These are phyloP conservation scores for Paramyrothecium sp. DNA, from an alignment of 2,329 filamentous ascomycete genomes.

Conservation along the genomic window DNA sequence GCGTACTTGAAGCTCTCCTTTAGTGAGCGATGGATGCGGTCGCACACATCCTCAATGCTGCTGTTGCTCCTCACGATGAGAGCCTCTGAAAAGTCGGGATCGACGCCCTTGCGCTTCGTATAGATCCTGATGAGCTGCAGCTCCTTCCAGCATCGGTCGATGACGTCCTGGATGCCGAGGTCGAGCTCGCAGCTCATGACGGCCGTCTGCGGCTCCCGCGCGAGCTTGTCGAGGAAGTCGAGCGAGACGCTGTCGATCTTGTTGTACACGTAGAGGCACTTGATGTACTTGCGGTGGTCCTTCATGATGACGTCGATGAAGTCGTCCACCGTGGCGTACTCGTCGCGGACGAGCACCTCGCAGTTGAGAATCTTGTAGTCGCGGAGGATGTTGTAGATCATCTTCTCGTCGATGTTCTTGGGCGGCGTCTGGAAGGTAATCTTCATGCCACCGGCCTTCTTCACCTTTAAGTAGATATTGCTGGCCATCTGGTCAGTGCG, in stretches of 20 bases:
- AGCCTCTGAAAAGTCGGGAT: conserved; percentile 87
- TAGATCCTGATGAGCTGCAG: conserved; percentile 87
- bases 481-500: conserved; percentile 38
- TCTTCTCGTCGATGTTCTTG: conserved; percentile 92
- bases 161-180: conserved; percentile 87
- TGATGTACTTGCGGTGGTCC: conserved; percentile 97
- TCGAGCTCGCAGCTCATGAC: conserved; percentile 98
- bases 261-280: conserved; percentile 96
- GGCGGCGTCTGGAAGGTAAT: conserved; percentile 91
- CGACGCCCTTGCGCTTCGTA: conserved; percentile 91
- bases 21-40: conserved; percentile 86
- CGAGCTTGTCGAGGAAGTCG: conserved; percentile 88
- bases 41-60: conserved; percentile 95
- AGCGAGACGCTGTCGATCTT: conserved; percentile 96
- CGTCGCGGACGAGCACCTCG: conserved; percentile 92
- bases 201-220: conserved; percentile 87
- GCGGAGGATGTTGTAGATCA: conserved; percentile 94
- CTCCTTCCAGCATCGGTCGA: conserved; percentile 94
- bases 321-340: conserved; percentile 94
- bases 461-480: conserved; percentile 95
- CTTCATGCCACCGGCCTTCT: conserved; percentile 97
- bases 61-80: conserved; percentile 87
- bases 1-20: conserved; percentile 99
- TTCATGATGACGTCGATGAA: conserved; percentile 99
- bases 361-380: conserved; percentile 99